Evolutionary conservation across 495 filamentous ascomycete species (phyloP), one percentile per base, ranked within the genome.

Genomic region (Tuber umbilicatum): DNA sequence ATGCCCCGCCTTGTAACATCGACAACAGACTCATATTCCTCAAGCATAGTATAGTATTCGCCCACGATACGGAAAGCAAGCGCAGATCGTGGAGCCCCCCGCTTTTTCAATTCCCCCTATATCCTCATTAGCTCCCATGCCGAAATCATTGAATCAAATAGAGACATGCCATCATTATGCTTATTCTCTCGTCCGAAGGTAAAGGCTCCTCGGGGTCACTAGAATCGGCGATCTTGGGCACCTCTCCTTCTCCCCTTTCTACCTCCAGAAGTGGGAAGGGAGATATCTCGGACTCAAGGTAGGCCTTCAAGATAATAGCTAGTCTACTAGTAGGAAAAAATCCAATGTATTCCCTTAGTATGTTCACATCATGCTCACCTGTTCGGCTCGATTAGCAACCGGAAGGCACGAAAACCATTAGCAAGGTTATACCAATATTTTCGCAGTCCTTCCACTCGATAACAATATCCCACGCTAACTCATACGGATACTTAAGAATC

Each of bases 401-500:
- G 21, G 31, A 40, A 7, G 38, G 39, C 37, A 40, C 50, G n/a
- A 35, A 27, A 41, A 23, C 68, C 39, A 42, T n/a, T 6, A 70
- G n/a, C 23, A 43, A 40, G 42, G 31, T n/a, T 64, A 14, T 78
- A 79, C 81, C 78, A 47, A 82, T 74, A 47, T 68, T 87, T 77
- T 93, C 89, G 60, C 90, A 85, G 83, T 97, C 93, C 77, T 91
- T 88, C 93, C 95, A 97, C 80, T 97, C 92, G 60, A 99, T 86
- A 41, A 90, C 88, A 76, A 97, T 91, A 73, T 90, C 90, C 95
- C 95, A 99, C 4, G 95, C 95, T 37, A 96, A 85, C 73, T 91
- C 88, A 83, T 91, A 97, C 1, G 93, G 93, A 81, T 97, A 93
- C 76, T 94, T 94, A 81, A 99, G 92, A 76, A 97, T 94, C 70